A percentile compares a stretch with the other conserved stretches of the same genome.
Conservation (phyloP, 2,329 filamentous ascomycete species). For the Dactylonectria estremocensis region DNA sequence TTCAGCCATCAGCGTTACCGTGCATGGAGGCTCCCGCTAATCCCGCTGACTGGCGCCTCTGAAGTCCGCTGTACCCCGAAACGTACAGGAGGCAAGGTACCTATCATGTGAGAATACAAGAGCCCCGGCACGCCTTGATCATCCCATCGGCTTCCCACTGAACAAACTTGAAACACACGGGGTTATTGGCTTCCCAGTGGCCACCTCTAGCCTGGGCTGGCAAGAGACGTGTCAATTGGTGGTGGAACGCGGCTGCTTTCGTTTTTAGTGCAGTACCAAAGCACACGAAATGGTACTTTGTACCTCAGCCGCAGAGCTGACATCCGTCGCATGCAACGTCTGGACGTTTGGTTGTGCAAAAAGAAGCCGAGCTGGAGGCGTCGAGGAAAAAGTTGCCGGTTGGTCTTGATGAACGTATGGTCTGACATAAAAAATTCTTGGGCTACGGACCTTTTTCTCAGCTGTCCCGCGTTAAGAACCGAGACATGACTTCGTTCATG, state of each 20-base stretch:
- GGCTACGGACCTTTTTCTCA: neutral
- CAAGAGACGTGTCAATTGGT: neutral
- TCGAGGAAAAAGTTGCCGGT: slow-evolving; percentile 8
- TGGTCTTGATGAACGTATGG: slow-evolving; percentile 18
- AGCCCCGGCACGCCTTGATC: slow-evolving; percentile 3
- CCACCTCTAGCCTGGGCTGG: slow-evolving; percentile 6
- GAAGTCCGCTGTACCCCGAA: neutral
- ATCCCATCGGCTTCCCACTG: slow-evolving; percentile 29
- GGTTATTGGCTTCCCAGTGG: slow-evolving; percentile 16
- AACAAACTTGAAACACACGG: slow-evolving; percentile 31
- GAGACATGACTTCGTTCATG: slow-evolving; percentile 13
- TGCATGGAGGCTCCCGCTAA: neutral
- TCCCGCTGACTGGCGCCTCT: neutral
- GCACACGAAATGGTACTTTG: neutral
- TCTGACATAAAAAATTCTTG: slow-evolving; percentile 1
- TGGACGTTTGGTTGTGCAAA: neutral
- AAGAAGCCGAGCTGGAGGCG: neutral
- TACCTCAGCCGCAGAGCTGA: slow-evolving; percentile 1
- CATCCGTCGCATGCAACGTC: neutral
- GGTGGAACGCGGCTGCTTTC: neutral
- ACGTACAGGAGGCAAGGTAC: neutral
- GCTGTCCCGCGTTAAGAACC: slow-evolving; percentile 13
- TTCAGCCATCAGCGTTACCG: neutral
- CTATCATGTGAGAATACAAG: neutral
- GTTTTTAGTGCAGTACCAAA: neutral